Percentiles rank a stretch among this genome's conserved stretches.
phyloP scores from a whole-genome alignment of 108 stramenopile genomes.

The Skeletonema tropicum region DNA sequence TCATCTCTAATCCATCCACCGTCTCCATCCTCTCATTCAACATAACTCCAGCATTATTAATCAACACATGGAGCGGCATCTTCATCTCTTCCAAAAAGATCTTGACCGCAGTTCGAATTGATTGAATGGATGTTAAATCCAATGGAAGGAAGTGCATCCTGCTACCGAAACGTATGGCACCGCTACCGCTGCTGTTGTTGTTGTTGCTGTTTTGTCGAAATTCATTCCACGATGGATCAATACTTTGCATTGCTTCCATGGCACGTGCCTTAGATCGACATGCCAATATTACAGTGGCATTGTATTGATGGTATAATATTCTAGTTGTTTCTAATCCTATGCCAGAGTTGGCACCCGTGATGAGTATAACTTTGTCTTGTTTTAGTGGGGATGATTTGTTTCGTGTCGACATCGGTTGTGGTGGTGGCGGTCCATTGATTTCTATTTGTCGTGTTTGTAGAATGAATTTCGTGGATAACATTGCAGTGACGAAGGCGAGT shows the following conservation, averaged over 20 bases:
- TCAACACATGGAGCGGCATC: conserved; percentile 61
- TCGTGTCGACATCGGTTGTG: background rate
- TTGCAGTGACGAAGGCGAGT: background rate
- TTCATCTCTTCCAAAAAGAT: conserved; percentile 12
- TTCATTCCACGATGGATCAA: conserved; percentile 10
- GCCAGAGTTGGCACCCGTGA: conserved; percentile 64
- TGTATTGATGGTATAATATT: conserved; percentile 58
- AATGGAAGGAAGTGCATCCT: conserved; percentile 53
- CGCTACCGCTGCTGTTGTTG: background rate
- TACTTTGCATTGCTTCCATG: conserved; percentile 56
- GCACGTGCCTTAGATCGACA: conserved; percentile 67
- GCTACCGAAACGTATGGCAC: background rate
- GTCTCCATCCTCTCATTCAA: conserved; percentile 57
- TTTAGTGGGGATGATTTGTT: background rate
- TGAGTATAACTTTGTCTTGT: conserved; percentile 35
- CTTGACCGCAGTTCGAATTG: conserved; percentile 55
- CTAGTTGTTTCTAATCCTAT: conserved; percentile 72
- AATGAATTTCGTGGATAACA: conserved; percentile 9
- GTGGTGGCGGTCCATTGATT: conserved; percentile 35
- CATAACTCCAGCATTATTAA: conserved; percentile 92
- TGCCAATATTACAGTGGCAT: conserved; percentile 76
- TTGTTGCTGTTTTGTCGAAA: conserved; percentile 1
- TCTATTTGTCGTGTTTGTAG: conserved; percentile 24
- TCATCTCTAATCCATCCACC: conserved; percentile 73
- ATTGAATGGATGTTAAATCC: conserved; percentile 63